Evolutionary conservation across 2,329 filamentous ascomycete genomes (phyloP), one percentile per base, ranked within the genome.

Genomic region (Aspergillus sp.): DNA sequence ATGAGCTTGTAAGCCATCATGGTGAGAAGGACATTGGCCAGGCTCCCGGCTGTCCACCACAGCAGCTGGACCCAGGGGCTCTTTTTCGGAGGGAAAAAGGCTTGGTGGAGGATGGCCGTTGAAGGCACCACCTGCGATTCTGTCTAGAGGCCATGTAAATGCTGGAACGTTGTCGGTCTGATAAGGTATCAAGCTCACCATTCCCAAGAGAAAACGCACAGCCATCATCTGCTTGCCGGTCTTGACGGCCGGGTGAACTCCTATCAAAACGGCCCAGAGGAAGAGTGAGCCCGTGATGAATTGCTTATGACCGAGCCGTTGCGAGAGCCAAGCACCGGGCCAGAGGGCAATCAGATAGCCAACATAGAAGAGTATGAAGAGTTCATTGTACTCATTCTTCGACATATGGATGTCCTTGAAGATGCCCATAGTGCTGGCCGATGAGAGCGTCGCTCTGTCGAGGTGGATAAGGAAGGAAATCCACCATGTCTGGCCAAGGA

Each of bases 51-150:
- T 5, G 55, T 57, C 58, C 58, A 61, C 58, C 58, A 61, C 9
- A 61, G 46, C 2, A 61, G 52, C 43, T 61, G 58, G 2, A 61
- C 57, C 57, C 57, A 61, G 5, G 58, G 57, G 12, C 57, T 60
- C 39, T 57, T 57, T 45, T 54, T 56, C 5, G 58, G 58, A n/a
- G 57, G 52, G 33, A 61, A 61, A 39, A 61, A 57, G 8, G 57
- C 53, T 44, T 60, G 58, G 38, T 61, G 58, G 10, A 61, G 50
- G 8, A 61, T 53, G 2, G 57, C 58, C n/a, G 55, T 59, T n/a
- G 52, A 57, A 2, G 55, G 57, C 1, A 61, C 53, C 30, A 58
- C 60, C 32, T 60, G 58, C 1, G 57, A 58, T 43, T 60, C 55
- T 26, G 58, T 58, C 58, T 60, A 27, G 29, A 4, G 4, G 5